Percentiles rank a stretch among this genome's conserved stretches.
Evolutionary conservation across 2,329 filamentous ascomycete species (phyloP).

Genomic region (Dactylellina leptospora): DNA sequence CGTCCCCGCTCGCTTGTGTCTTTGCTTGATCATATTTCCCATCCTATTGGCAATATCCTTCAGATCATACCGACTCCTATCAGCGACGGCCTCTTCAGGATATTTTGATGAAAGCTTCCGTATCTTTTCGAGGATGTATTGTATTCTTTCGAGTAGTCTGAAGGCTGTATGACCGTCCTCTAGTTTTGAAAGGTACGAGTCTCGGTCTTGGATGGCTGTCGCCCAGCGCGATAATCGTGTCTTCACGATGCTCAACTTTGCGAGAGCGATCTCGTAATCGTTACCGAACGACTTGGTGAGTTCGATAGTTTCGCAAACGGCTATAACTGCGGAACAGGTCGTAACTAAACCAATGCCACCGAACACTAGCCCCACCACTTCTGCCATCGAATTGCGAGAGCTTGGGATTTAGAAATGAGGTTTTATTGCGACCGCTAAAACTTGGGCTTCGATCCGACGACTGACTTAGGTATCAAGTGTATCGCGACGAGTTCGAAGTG

Average conservation of each 20-base stretch:
- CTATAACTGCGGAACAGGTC: conserved; percentile 14
- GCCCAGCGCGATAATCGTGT: conserved; percentile 23
- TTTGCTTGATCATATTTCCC: neutral
- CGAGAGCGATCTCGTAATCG: conserved; percentile 18
- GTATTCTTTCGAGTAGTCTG: conserved; percentile 14
- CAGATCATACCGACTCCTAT: conserved; percentile 14
- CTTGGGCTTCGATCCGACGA: no score
- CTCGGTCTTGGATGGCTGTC: conserved; percentile 7
- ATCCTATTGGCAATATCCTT: neutral
- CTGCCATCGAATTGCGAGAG: conserved; percentile 28
- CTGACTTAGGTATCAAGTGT: no score
- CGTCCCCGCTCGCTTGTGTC: conserved; percentile 7
- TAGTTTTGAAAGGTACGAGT: neutral
- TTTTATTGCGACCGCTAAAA: no score
- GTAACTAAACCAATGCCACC: conserved; percentile 16
- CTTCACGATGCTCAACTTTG: conserved; percentile 17
- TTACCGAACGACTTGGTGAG: conserved; percentile 24
- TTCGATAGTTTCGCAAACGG: conserved; percentile 13
- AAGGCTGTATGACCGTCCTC: conserved; percentile 10
- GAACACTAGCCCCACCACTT: conserved; percentile 15
- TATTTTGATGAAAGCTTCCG: conserved; percentile 11
- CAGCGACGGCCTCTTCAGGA: conserved; percentile 1
- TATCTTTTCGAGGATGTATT: conserved; percentile 12
- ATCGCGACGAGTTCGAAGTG: no score
- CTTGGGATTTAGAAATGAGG: no score